These are phyloP conservation scores for Phoenix roebelenii DNA, from an alignment of 176 grass and related monocot species.

Conservation along the genomic window DNA sequence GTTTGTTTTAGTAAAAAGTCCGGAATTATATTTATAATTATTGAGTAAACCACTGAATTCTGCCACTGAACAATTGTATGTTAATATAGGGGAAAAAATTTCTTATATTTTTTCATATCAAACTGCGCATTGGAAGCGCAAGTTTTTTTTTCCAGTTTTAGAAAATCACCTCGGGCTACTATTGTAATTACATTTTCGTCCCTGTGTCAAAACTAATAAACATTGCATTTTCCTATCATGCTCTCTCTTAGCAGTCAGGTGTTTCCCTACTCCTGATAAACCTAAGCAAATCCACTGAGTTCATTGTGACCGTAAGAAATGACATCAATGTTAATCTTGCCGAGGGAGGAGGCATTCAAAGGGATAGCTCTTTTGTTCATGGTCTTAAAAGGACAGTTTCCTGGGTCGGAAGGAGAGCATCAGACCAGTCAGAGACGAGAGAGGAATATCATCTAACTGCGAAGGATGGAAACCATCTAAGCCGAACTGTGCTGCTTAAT, in stretches of 20 bases:
- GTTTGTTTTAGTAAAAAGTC: no score
- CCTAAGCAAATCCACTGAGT: conserved; percentile 49
- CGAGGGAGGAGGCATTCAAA: conserved; percentile 44
- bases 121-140: no score
- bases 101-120: no score
- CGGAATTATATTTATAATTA: no score
- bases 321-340: conserved; percentile 48
- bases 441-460: conserved; percentile 76
- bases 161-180: no score
- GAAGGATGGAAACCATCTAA: conserved; percentile 36
- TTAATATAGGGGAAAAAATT: no score
- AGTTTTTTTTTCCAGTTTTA: no score
- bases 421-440: conserved; percentile 43
- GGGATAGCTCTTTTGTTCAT: conserved; percentile 39
- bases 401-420: conserved; percentile 78
- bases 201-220: no score
- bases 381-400: conserved; percentile 68
- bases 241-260: conserved; percentile 34
- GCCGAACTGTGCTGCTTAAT: conserved; percentile 70
- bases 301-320: conserved; percentile 53
- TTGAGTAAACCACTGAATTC: no score
- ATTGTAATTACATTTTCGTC: no score
- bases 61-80: no score
- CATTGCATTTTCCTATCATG: no score
- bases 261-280: conserved; percentile 76